Evolutionary conservation across 805 yeast species (phyloP), one percentile per base, ranked within the genome.

Genomic region (Pichia sporocuriosa): DNA sequence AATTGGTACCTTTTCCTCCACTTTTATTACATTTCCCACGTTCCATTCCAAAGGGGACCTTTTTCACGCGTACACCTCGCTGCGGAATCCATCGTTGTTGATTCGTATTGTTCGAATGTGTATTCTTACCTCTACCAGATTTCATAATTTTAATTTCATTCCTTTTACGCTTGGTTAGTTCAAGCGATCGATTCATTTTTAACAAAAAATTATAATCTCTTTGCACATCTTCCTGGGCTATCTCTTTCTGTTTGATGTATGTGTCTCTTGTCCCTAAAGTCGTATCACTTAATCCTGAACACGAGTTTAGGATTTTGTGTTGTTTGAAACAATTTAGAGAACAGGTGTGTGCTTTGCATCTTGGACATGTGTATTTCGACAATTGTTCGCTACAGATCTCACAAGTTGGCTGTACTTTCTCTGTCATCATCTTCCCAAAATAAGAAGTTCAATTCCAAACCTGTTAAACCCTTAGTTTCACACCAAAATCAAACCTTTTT

Each of bases 201-300:
- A 73, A 43, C 65, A 89, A 61, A 54, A 84, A 85, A 55, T 85
- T 82, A 59, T 87, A 89, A 57, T 89, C 97, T 46, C 97, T 63
- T 55, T 88, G 87, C 6, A 88, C 74, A 35, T 78, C 75, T 5
- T 59, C 50, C 8, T 62, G 61, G 21, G 64, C 62, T 7, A 87
- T 59, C 3, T 69, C 69, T 4, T 60, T 58, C 39, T 73, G 68
- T 1, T 77, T 53, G 1, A 84, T 63, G 54, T 77, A 86, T 35
- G 64, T 63, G 2, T 86, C 68, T 31, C 46, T 36, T 12, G 74
- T 75, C 8, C 53, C 54, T 13, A 34, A 16, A 1, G 59, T 46
- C 0, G 51, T 23, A 54, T 83, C 86, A 26, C 77, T 70, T 16
- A 53, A 49, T 0, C 96, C 96, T 4, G 77, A 64, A 56, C 97